These are phyloP conservation scores for Pseudoneurospora amorphoporcata DNA, from an alignment of 495 filamentous ascomycete genomes.

Conservation along the genomic window DNA sequence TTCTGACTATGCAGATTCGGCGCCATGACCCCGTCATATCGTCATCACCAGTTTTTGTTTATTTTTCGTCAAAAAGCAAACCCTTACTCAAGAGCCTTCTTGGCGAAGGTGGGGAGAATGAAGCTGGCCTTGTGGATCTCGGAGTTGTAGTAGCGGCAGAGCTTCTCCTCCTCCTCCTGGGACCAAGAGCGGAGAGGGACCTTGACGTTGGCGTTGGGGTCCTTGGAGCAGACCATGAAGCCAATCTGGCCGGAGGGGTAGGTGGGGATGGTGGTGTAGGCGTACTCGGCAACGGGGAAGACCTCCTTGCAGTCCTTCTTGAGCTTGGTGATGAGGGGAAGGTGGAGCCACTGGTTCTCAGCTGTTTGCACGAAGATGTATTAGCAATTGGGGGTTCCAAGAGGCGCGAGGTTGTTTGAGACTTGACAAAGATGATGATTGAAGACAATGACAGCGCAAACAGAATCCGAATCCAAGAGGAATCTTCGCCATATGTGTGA, in stretches of 20 bases:
- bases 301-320: slow-evolving; percentile 95
- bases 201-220: slow-evolving; percentile 67
- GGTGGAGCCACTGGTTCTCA: slow-evolving; percentile 99
- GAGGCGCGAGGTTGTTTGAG: background rate
- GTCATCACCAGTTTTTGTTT: background rate
- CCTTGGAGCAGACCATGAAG: slow-evolving; percentile 99
- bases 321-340: slow-evolving; percentile 77
- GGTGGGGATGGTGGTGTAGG: slow-evolving; percentile 98
- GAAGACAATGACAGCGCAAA: background rate
- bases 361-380: slow-evolving; percentile 41
- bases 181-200: slow-evolving; percentile 71
- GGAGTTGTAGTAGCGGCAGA: slow-evolving; percentile 91
- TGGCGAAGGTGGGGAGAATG: slow-evolving; percentile 84
- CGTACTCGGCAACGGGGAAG: slow-evolving; percentile 96
- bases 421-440: slow-evolving; percentile 1
- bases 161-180: slow-evolving; percentile 79
- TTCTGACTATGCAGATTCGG: background rate
- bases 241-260: slow-evolving; percentile 99
- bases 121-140: slow-evolving; percentile 93
- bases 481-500: slow-evolving; percentile 3
- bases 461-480: background rate
- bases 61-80: background rate
- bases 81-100: slow-evolving; percentile 55
- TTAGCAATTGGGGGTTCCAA: slow-evolving; percentile 15
- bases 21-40: background rate